phyloP scores from a whole-genome alignment of 2,329 filamentous ascomycete species.

The Aureobasidium sp. region DNA sequence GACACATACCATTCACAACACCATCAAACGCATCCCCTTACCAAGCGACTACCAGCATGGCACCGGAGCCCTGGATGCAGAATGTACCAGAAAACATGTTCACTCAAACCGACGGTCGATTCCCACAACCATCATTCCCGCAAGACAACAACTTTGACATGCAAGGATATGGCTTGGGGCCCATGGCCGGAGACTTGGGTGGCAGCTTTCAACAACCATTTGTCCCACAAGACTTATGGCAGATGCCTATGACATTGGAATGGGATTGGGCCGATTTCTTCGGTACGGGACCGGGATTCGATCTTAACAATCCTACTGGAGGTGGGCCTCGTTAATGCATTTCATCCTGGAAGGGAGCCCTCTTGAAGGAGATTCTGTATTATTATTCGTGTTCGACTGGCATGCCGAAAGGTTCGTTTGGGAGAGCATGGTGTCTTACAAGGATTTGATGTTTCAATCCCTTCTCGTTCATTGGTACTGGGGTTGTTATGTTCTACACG shows the following conservation, averaged over 20 bases:
- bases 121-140: neutral
- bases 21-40: neutral
- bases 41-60: neutral
- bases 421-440: neutral
- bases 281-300: conserved; percentile 11
- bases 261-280: conserved; percentile 62
- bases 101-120: neutral
- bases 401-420: neutral
- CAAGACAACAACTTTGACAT: conserved; percentile 14
- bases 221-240: conserved; percentile 87
- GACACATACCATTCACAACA: neutral
- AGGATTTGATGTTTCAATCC: neutral
- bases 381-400: neutral
- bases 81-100: neutral
- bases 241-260: conserved; percentile 91
- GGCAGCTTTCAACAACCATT: conserved; percentile 69
- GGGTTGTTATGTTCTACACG: neutral
- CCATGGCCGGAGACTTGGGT: conserved; percentile 20
- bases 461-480: neutral
- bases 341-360: neutral
- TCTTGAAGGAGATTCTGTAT: neutral
- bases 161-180: conserved; percentile 8
- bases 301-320: neutral
- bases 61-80: neutral
- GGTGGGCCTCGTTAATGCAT: neutral